These are phyloP conservation scores for Globisporangium recalcitrans DNA, from an alignment of 352 stramenopile genomes.

Conservation along the genomic window DNA sequence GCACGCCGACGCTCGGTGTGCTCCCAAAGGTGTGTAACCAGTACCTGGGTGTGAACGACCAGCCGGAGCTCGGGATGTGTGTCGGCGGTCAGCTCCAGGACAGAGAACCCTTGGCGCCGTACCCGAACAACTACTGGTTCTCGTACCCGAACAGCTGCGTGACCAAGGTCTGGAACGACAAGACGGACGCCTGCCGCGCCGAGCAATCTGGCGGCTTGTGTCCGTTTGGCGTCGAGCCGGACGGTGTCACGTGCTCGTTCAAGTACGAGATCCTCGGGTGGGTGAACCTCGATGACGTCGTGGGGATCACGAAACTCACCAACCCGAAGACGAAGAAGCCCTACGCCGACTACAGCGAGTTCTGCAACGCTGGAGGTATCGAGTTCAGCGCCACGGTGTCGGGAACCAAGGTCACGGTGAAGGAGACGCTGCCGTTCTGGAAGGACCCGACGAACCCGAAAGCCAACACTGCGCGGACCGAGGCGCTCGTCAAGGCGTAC, in stretches of 20 bases:
- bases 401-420: not conserved
- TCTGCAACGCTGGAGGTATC: slow-evolving; percentile 47
- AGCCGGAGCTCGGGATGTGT: slow-evolving; percentile 42
- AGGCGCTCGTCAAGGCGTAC: slow-evolving; percentile 47
- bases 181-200: slow-evolving; percentile 34
- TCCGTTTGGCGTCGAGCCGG: slow-evolving; percentile 34
- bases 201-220: slow-evolving; percentile 42
- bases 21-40: slow-evolving; percentile 45
- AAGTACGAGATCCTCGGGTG: slow-evolving; percentile 70
- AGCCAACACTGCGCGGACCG: slow-evolving; percentile 41
- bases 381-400: slow-evolving; percentile 38
- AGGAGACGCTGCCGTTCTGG: slow-evolving; percentile 56
- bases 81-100: slow-evolving; percentile 37
- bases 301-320: slow-evolving; percentile 61
- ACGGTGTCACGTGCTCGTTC: slow-evolving; percentile 64
- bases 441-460: slow-evolving; percentile 33
- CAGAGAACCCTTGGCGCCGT: slow-evolving; percentile 51
- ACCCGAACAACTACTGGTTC: slow-evolving; percentile 77
- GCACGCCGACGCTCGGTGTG: slow-evolving; percentile 31
- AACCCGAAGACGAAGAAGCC: slow-evolving; percentile 26
- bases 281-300: slow-evolving; percentile 39
- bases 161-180: slow-evolving; percentile 29
- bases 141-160: slow-evolving; percentile 73
- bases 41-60: slow-evolving; percentile 39
- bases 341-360: slow-evolving; percentile 67